phyloP scores from a whole-genome alignment of 345 rosid species.

The Boechera retrofracta region DNA sequence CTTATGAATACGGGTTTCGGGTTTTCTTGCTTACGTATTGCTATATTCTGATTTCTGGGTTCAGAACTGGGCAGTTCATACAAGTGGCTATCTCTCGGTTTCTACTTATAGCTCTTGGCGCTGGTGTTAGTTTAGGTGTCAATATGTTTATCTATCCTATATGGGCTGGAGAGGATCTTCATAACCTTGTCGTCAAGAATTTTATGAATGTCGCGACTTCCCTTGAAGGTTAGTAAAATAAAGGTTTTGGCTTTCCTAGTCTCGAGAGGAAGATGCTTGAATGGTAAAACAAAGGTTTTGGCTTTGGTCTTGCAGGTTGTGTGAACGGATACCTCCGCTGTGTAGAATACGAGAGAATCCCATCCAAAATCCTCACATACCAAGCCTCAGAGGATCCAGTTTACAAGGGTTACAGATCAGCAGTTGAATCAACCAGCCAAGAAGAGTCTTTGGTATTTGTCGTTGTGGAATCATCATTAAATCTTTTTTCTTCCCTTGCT shows the following conservation, averaged over 20 bases:
- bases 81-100: constrained; percentile 77
- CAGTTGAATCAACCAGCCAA: constrained; percentile 85
- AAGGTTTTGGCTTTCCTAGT: not conserved
- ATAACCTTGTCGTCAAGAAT: constrained; percentile 81
- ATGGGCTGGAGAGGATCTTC: constrained; percentile 99
- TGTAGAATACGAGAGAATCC: constrained; percentile 70
- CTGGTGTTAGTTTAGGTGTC: constrained; percentile 71
- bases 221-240: constrained; percentile 67
- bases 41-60: constrained; percentile 81
- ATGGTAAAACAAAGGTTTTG: not conserved
- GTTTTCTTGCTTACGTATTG: constrained; percentile 90
- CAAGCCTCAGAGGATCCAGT: constrained; percentile 91
- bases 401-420: constrained; percentile 88
- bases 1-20: constrained; percentile 90
- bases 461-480: not conserved
- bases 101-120: constrained; percentile 86
- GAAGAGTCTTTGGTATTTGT: constrained; percentile 85
- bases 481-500: constrained; percentile 6
- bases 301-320: constrained; percentile 45
- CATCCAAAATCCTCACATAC: constrained; percentile 86
- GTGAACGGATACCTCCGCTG: constrained; percentile 77
- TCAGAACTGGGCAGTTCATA: constrained; percentile 74
- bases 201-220: constrained; percentile 84
- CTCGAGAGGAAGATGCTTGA: not conserved
- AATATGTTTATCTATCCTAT: constrained; percentile 91